Evolutionary conservation across 305 asterid species (phyloP).

Genomic region (Vinca major): DNA sequence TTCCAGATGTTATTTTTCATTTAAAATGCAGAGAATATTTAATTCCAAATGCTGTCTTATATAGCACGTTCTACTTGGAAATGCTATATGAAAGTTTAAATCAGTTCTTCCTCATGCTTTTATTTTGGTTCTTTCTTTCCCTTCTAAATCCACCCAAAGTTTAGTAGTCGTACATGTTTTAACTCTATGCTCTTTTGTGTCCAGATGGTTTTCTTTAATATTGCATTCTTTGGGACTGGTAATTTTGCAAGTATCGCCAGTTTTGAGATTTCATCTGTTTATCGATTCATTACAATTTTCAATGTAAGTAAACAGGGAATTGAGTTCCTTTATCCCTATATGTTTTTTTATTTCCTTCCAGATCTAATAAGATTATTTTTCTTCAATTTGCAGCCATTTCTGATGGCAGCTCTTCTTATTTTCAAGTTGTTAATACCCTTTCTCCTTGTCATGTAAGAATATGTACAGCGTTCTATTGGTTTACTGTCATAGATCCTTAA

Average conservation of each 20-base stretch:
- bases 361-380: conserved; percentile 13
- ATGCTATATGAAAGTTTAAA: background rate
- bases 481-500: conserved; percentile 2
- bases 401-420: conserved; percentile 91
- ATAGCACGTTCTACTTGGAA: background rate
- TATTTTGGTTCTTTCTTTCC: background rate
- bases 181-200: conserved; percentile 5
- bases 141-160: background rate
- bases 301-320: conserved; percentile 51
- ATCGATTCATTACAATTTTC: conserved; percentile 90
- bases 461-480: conserved; percentile 4
- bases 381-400: conserved; percentile 70
- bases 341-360: conserved; percentile 5
- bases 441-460: conserved; percentile 77
- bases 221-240: conserved; percentile 97
- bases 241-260: conserved; percentile 96
- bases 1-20: background rate
- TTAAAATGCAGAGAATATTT: background rate
- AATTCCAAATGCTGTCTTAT: background rate
- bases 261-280: conserved; percentile 94
- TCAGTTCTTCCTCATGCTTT: background rate
- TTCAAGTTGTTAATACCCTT: conserved; percentile 79
- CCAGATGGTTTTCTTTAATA: conserved; percentile 92
- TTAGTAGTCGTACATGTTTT: background rate
- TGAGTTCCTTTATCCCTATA: background rate